A percentile compares a stretch with the other conserved stretches of the same genome.
phyloP scores from a whole-genome alignment of 73 alveolate species.

The Effrenium voratum region DNA sequence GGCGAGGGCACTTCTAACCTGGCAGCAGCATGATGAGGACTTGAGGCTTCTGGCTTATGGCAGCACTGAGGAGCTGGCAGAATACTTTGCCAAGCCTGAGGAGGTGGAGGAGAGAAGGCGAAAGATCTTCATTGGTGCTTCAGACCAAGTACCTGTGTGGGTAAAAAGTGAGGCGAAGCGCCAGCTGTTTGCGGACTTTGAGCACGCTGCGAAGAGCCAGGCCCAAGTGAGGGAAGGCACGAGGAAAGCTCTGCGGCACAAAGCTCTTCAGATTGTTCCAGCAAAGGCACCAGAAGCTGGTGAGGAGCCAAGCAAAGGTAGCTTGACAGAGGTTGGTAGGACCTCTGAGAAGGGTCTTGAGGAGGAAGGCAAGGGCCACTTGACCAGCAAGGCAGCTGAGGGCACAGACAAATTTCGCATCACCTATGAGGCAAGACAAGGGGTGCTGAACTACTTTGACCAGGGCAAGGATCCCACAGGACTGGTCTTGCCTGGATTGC shows the following conservation, averaged over 20 bases:
- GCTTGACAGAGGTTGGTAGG: too few species aligned
- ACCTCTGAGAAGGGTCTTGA: too few species aligned
- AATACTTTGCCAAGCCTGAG: neutral
- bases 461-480: neutral
- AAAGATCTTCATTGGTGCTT: neutral
- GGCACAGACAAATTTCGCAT: neutral
- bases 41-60: neutral
- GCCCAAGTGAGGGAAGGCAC: too few species aligned
- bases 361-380: too few species aligned
- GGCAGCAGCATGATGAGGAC: neutral
- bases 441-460: neutral
- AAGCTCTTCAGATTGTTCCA: too few species aligned
- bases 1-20: neutral
- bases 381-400: too few species aligned
- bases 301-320: too few species aligned
- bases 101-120: neutral
- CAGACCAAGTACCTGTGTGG: neutral
- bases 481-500: neutral
- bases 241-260: too few species aligned
- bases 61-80: neutral
- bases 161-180: too few species aligned
- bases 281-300: too few species aligned
- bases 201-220: too few species aligned
- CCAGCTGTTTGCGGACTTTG: too few species aligned
- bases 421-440: constrained; percentile 21